A percentile compares a stretch with the other conserved stretches of the same genome.
Conservation (phyloP, 163 green algal genomes). For the Scenedesmus sp. region DNA sequence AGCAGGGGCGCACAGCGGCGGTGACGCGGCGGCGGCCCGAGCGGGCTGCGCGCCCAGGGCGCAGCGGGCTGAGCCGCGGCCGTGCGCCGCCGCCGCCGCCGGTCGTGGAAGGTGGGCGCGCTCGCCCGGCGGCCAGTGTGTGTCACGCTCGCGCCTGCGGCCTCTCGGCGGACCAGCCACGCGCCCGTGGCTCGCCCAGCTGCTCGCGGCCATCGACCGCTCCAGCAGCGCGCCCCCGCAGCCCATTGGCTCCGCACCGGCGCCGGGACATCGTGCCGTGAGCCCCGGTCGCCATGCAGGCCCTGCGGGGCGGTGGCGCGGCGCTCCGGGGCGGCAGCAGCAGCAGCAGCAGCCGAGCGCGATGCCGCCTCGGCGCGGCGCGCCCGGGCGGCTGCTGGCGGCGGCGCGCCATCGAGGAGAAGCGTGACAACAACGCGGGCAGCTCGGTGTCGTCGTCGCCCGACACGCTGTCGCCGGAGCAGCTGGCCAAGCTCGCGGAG, state of each 20-base stretch:
- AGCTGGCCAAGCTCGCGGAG: constrained; percentile 36
- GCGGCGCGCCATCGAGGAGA: constrained; percentile 40
- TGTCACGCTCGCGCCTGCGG: neutral
- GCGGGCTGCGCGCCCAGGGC: neutral
- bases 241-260: too few species aligned
- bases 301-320: too few species aligned
- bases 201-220: too few species aligned
- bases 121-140: neutral
- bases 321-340: neutral
- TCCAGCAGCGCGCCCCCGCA: too few species aligned
- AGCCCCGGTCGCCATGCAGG: too few species aligned
- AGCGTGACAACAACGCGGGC: constrained; percentile 30
- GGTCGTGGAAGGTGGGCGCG: too few species aligned
- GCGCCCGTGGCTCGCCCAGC: too few species aligned
- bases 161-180: neutral
- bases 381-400: too few species aligned
- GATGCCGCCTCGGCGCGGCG: too few species aligned
- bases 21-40: neutral
- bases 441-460: neutral
- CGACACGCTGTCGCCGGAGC: constrained; percentile 37
- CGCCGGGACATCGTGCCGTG: too few species aligned
- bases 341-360: neutral
- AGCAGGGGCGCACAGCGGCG: neutral
- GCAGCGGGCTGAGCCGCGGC: neutral
- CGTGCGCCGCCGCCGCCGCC: too few species aligned